Conservation (phyloP, 768 basidiomycete genomes). For the Pleurotus cornucopiae region DNA sequence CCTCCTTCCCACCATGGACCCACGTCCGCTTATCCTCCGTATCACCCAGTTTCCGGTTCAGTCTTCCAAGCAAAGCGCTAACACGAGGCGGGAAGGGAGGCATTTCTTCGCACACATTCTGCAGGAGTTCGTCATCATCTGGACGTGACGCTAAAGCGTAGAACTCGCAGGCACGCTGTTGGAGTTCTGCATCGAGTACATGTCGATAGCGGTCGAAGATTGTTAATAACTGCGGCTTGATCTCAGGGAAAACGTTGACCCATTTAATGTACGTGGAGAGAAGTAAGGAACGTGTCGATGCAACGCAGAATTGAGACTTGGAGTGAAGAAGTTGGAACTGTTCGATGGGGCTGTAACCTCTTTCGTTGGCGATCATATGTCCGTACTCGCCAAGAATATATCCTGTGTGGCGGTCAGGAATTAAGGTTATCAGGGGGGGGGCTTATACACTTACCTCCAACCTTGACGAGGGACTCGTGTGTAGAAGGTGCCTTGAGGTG, state of each 20-base stretch:
- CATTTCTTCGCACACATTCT: constrained; percentile 98
- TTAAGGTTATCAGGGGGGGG: background rate
- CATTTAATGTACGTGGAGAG: constrained; percentile 99
- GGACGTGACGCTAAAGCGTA: constrained; percentile 79
- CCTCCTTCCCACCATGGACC: constrained; percentile 93
- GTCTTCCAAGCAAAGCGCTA: constrained; percentile 79
- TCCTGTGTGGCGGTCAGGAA: constrained; percentile 37
- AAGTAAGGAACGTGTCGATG: constrained; percentile 86
- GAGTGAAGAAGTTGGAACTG: constrained; percentile 92
- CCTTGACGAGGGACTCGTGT: constrained; percentile 93
- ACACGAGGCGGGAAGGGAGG: constrained; percentile 96
- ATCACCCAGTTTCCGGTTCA: constrained; percentile 87
- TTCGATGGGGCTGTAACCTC: constrained; percentile 89
- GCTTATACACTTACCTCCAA: constrained; percentile 65
- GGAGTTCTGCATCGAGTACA: constrained; percentile 93
- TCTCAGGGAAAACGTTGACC: constrained; percentile 99
- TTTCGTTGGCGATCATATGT: constrained; percentile 93
- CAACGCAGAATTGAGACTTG: constrained; percentile 92
- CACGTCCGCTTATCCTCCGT: constrained; percentile 96
- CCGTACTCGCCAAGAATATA: constrained; percentile 99
- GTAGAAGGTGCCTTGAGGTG: constrained; percentile 81
- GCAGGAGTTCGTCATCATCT: constrained; percentile 89
- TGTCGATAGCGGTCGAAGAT: constrained; percentile 98
- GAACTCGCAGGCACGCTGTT: constrained; percentile 98
- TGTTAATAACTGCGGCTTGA: constrained; percentile 88